Evolutionary conservation across 78 protist species (phyloP), one percentile per base, ranked within the genome.

Genomic region (Dictyostelium firmibasis): DNA sequence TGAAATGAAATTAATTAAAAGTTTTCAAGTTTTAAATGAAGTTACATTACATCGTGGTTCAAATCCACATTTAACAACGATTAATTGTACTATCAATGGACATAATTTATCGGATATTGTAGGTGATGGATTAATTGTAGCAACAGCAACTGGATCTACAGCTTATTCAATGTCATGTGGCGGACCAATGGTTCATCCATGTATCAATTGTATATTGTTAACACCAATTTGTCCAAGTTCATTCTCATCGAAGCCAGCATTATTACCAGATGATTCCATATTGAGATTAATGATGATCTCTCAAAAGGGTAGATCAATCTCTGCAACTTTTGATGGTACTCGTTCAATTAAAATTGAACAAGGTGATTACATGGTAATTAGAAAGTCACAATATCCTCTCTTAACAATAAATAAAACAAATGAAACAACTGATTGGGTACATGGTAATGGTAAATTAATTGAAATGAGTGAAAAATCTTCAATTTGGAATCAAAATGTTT

Each of bases 191-290:
- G 96, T 97, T 8, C 99, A 98, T 77, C 99, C 99, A 4, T 57
- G 93, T 43, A 97, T 98, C 20, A 92, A 95, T 0, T 74, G 94
- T 70, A 87, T 97, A 7, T 83, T 97, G 29, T 25, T 98, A 43
- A 98, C 99, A 8, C 99, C 99, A 8, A 92, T 98, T 38, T 96
- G 98, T 53, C 98, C 99, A 23, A 97, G 96, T 76, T 85, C 98
- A 10, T 78, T 98, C 20, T 94, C 98, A 33, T 98, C 97, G 50
- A 91, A 99, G 20, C 99, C 99, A 10, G 62, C 97, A 2, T 23
- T 97, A 5, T 57, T 97, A 38, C 98, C 98, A 41, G 97, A 87
- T 64, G 93, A 87, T 64, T 87, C 93, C 8, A 35, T 87, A 8
- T 67, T 87, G 13, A 87, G 25, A 33, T 78, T 87, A 64, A 87